These are phyloP conservation scores for Hericium rajendrae DNA, from an alignment of 768 basidiomycete genomes.

Conservation along the genomic window DNA sequence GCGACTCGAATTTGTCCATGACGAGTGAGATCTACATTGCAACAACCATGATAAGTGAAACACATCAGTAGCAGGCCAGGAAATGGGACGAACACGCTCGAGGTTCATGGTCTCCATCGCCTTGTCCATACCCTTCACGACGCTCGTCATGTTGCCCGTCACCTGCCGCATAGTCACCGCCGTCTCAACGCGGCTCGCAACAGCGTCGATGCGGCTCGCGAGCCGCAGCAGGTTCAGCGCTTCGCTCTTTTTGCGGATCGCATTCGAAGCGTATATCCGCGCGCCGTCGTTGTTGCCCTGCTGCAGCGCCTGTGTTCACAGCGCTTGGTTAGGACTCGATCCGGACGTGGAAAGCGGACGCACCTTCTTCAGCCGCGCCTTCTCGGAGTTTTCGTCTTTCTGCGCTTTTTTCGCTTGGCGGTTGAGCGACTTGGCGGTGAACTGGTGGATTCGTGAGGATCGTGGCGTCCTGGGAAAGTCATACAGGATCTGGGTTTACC, in stretches of 20 bases:
- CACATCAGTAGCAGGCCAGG: slow-evolving; percentile 28
- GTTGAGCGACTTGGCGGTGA: slow-evolving; percentile 93
- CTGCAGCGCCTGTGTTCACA: slow-evolving; percentile 64
- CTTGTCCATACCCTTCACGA: slow-evolving; percentile 96
- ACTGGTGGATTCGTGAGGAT: slow-evolving; percentile 37
- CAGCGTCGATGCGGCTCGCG: slow-evolving; percentile 90
- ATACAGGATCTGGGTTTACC: slow-evolving; percentile 30
- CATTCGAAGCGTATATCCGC: slow-evolving; percentile 95
- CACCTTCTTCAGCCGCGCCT: slow-evolving; percentile 88
- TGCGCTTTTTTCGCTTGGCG: slow-evolving; percentile 96
- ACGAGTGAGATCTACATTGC: slow-evolving; percentile 78
- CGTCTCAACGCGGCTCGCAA: slow-evolving; percentile 93
- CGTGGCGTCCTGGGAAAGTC: neutral
- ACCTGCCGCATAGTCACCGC: slow-evolving; percentile 97
- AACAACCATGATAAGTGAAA: slow-evolving; percentile 82
- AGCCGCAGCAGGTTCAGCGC: slow-evolving; percentile 83
- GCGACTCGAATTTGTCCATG: slow-evolving; percentile 98
- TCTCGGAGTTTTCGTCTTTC: slow-evolving; percentile 89
- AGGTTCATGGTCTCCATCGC: slow-evolving; percentile 99
- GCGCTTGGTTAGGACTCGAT: neutral
- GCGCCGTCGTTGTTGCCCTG: slow-evolving; percentile 97
- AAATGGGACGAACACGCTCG: slow-evolving; percentile 58
- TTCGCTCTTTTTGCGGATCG: slow-evolving; percentile 97
- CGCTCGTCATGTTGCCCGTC: slow-evolving; percentile 92
- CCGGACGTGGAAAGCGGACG: slow-evolving; percentile 4